These are phyloP conservation scores for Grosmannia clavigera DNA, from an alignment of 2,329 filamentous ascomycete genomes.

Conservation along the genomic window DNA sequence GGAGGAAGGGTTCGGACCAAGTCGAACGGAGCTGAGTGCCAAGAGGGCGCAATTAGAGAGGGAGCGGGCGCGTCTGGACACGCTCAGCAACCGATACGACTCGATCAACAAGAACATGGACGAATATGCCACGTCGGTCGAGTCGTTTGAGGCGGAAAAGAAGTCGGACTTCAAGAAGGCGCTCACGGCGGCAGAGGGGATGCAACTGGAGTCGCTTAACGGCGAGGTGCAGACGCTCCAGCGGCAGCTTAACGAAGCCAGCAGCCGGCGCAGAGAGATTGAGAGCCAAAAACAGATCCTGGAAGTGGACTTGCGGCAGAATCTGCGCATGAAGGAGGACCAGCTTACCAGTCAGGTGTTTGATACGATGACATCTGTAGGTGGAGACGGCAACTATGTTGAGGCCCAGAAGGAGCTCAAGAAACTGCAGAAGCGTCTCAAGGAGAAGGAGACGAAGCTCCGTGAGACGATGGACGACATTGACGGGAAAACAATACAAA, in stretches of 20 bases:
- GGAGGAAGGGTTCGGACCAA: conserved; percentile 69
- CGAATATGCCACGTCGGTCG: conserved; percentile 61
- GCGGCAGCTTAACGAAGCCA: conserved; percentile 64
- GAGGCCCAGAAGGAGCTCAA: conserved; percentile 73
- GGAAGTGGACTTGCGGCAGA: conserved; percentile 80
- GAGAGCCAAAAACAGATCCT: conserved; percentile 72
- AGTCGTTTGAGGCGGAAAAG: conserved; percentile 68
- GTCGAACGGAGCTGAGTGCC: conserved; percentile 62
- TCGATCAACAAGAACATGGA: conserved; percentile 65
- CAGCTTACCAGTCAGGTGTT: conserved; percentile 68
- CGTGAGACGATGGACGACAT: conserved; percentile 63
- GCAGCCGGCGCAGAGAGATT: conserved; percentile 59
- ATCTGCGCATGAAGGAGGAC: conserved; percentile 75
- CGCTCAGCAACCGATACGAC: conserved; percentile 50
- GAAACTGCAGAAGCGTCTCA: conserved; percentile 58
- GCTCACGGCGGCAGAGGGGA: conserved; percentile 70
- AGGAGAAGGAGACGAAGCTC: conserved; percentile 55
- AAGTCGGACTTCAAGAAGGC: conserved; percentile 85
- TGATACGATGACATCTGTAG: conserved; percentile 37
- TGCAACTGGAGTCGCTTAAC: conserved; percentile 60
- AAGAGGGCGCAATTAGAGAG: conserved; percentile 66
- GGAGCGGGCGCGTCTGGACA: conserved; percentile 60
- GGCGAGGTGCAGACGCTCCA: conserved; percentile 59
- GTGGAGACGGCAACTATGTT: conserved; percentile 53
- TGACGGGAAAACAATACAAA: conserved; percentile 35